These are phyloP conservation scores for Lepidium didymum DNA, from an alignment of 345 rosid genomes.

Conservation along the genomic window DNA sequence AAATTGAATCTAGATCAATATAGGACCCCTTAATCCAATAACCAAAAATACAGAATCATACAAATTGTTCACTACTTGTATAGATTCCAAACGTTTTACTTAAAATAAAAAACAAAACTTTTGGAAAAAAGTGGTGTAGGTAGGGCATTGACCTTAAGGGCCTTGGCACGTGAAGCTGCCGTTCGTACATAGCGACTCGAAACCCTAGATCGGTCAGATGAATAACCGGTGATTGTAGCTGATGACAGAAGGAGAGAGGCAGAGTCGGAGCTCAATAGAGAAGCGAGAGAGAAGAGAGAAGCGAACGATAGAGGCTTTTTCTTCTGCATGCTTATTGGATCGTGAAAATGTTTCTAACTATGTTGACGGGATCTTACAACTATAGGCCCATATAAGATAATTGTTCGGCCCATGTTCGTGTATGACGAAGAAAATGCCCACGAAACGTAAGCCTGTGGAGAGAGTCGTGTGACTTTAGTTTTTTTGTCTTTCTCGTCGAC, in stretches of 20 bases:
- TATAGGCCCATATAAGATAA: neutral
- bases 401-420: neutral
- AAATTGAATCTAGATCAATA: slow-evolving; percentile 4
- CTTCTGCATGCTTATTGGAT: neutral
- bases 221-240: neutral
- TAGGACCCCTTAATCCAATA: neutral
- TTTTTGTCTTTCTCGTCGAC: too few relatives aligned
- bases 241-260: neutral
- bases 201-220: slow-evolving; percentile 17
- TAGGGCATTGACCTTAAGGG: slow-evolving; percentile 40
- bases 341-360: neutral
- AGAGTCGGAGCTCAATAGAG: neutral
- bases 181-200: slow-evolving; percentile 39
- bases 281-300: neutral
- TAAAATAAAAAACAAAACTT: neutral
- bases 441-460: neutral
- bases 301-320: neutral
- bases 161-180: slow-evolving; percentile 45
- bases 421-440: neutral
- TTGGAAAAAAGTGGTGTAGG: neutral
- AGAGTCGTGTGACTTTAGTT: too few relatives aligned
- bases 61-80: neutral
- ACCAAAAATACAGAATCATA: neutral
- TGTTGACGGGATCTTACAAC: neutral
- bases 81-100: neutral